These are phyloP conservation scores for Geranium rotundifolium DNA, from an alignment of 345 rosid species.

Conservation along the genomic window DNA sequence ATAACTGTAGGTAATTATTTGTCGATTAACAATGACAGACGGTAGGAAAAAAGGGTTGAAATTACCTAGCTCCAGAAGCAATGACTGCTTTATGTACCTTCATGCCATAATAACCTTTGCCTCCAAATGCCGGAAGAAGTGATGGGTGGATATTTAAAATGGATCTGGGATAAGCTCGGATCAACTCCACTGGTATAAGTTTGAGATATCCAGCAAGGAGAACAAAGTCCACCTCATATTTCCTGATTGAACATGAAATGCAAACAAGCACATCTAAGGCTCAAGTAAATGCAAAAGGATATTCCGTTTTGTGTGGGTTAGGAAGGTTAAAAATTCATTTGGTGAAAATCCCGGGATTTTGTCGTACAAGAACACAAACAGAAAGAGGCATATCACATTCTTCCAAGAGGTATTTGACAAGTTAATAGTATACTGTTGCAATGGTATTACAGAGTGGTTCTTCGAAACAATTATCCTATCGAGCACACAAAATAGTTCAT, in stretches of 20 bases:
- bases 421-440: no score
- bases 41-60: neutral
- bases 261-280: neutral
- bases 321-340: neutral
- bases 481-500: no score
- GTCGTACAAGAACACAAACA: no score
- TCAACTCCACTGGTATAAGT: conserved; percentile 51
- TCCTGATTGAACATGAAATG: conserved; percentile 25
- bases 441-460: no score
- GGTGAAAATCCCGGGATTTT: no score
- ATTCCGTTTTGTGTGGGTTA: neutral
- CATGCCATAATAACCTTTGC: conserved; percentile 87
- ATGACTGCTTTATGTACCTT: conserved; percentile 80
- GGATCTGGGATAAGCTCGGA: conserved; percentile 53
- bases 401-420: no score
- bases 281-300: neutral
- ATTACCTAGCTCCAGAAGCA: conserved; percentile 80
- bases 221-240: conserved; percentile 54
- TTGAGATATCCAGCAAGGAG: conserved; percentile 80
- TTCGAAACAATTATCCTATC: no score
- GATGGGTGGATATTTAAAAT: conserved; percentile 71
- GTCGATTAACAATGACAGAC: neutral
- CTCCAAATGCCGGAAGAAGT: conserved; percentile 88
- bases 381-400: no score
- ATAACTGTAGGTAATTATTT: no score